Evolutionary conservation across 352 stramenopile genomes (phyloP), one percentile per base, ranked within the genome.

Genomic region (Phytophthora pistaciae): DNA sequence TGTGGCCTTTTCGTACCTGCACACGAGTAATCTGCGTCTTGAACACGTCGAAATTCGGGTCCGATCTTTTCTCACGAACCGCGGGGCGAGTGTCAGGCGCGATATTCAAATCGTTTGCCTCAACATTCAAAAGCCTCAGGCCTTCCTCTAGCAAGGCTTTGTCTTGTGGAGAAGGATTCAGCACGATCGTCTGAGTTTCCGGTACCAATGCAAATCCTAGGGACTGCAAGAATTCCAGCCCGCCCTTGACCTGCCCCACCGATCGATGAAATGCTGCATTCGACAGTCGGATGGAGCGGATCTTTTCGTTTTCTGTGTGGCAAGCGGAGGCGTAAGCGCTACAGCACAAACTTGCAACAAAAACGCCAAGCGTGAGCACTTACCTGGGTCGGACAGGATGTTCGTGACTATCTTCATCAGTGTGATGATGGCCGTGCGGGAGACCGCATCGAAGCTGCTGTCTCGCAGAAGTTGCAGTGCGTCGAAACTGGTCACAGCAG

Each of bases 341-440:
- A 49, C 18, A n/a, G 4, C 9, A 16, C 18, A 49, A 16, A 3
- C 16, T 27, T 23, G 9, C n/a, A 27, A 8, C 5, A 53, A 53
- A 23, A 53, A 27, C 14, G 18, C 42, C 1, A 49, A 49, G 20
- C 27, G 20, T 27, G 14, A 21, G 42, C 75, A 96, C 90, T 27
- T 77, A 96, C 90, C 88, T 80, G 82, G 85, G 56, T 93, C 75
- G 9, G 89, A 96, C 21, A 97, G 69, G 23, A 97, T 76, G 60
- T 96, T 97, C 11, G 87, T 85, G 53, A 96, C 70, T 60, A 97
- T 95, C 74, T 94, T 96, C 84, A 96, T 90, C 36, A 97, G 65
- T 20, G 87, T 96, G 38, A 70, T 74, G 29, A 96, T 68, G n/a
- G 88, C 77, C 2, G 57, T 68, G 13, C 75, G 77, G 13, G 88